These are phyloP conservation scores for Eucalyptus polybractea DNA, from an alignment of 345 rosid species.

Conservation along the genomic window DNA sequence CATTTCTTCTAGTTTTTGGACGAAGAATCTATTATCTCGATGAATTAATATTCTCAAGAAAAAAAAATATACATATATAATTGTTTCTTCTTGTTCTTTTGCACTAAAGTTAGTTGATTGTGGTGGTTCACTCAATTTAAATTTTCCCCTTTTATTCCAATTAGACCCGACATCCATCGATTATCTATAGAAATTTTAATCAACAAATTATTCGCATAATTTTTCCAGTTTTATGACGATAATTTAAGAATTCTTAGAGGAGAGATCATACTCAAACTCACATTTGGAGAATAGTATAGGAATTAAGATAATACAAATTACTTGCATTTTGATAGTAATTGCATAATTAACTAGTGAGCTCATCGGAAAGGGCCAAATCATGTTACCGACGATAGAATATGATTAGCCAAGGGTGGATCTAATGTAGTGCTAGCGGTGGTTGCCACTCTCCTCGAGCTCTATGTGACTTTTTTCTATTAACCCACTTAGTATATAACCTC, in stretches of 20 bases:
- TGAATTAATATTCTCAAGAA: neutral
- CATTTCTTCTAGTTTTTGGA: no score
- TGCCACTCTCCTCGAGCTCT: no score
- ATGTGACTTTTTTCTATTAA: neutral
- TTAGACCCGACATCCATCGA: neutral
- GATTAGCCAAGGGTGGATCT: neutral
- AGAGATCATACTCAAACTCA: neutral
- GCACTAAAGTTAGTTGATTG: no score
- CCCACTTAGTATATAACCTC: no score
- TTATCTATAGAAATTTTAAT: no score
- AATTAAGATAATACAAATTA: neutral
- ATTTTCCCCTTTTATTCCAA: neutral
- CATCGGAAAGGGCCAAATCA: neutral
- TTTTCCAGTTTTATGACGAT: neutral
- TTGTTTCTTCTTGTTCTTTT: no score
- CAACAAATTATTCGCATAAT: rapidly evolving
- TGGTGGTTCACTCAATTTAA: no score
- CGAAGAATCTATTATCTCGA: neutral
- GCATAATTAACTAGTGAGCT: neutral
- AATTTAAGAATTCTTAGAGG: neutral
- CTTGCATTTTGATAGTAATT: neutral
- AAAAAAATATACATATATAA: no score
- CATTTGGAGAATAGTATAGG: neutral
- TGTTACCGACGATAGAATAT: neutral
- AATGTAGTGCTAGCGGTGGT: no score